These are phyloP conservation scores for Tilletia horrida DNA, from an alignment of 1,284 basidiomycete genomes.

Conservation along the genomic window DNA sequence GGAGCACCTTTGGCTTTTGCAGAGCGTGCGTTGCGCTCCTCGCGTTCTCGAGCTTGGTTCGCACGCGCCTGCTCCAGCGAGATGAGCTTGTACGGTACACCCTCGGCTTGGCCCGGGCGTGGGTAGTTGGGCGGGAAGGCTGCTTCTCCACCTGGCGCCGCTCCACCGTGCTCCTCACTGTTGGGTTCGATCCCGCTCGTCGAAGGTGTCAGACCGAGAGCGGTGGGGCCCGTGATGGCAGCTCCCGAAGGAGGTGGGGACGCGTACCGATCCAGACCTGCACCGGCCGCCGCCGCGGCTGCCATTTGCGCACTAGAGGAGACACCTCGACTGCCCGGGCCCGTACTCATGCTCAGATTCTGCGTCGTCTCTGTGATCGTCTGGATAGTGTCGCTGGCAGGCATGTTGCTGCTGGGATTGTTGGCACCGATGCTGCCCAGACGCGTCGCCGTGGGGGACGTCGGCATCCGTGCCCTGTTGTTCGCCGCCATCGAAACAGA, in stretches of 20 bases:
- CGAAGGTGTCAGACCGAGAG: neutral
- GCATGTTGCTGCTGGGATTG: neutral
- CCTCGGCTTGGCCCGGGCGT: slow-evolving; percentile 33
- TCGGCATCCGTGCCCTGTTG: neutral
- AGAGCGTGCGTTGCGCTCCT: slow-evolving; percentile 11
- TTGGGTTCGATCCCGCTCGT: slow-evolving; percentile 14
- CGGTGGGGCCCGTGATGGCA: neutral
- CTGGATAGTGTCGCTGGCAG: neutral
- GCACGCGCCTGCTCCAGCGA: slow-evolving; percentile 33
- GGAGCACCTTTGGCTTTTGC: neutral
- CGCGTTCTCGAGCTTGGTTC: slow-evolving; percentile 30
- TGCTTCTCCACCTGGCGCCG: neutral
- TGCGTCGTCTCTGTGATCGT: slow-evolving; percentile 6
- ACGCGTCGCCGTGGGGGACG: slow-evolving; percentile 6
- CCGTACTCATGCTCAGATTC: neutral
- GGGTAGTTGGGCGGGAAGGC: slow-evolving; percentile 17
- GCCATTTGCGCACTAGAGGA: neutral
- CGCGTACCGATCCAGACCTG: neutral
- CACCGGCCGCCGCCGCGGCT: neutral
- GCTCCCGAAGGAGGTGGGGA: neutral
- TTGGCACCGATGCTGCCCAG: neutral
- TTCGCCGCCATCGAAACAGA: neutral
- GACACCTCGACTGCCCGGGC: neutral
- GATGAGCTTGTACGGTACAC: slow-evolving; percentile 48
- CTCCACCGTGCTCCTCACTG: slow-evolving; percentile 20